Base-by-base conservation (phyloP, 169 alveolate species). In the Besnoitia besnoiti region DNA sequence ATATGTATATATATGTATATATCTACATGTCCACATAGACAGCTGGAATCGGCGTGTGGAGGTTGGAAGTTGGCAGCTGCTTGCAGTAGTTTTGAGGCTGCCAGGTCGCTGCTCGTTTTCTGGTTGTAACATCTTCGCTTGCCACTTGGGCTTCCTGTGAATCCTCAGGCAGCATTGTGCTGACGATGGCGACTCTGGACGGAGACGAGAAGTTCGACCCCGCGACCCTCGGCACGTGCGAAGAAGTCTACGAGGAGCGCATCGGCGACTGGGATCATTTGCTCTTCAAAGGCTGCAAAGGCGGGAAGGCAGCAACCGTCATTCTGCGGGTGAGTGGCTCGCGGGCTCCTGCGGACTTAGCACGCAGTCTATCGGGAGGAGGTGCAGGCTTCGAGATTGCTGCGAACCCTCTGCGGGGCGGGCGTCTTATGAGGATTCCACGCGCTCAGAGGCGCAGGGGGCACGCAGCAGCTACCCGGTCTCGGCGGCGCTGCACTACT, bases 241-340 rank as follows among this genome's bases (percentile, higher is more conserved):
- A 96, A 82, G 98, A 97, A 94, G 98, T 97, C 27, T 93, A 95
- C 51, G 99, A 99, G 96, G 99, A 98, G 93, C 97, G 99, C 21
- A 98, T 99, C 5, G 99, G 99, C 24, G 99, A 99, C 95, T 96
- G 98, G 95, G 99, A 99, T 95, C 98, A 97, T 90, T 96, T 99
- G 82, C 98, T 99, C 97, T 97, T 99, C 95, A 98, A 98, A 94
- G 99, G 99, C 39, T 96, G 99, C 91, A 94, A 96, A 96, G 96
- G 96, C 94, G 46, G 95, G 96, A 95, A 89, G 92, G 95, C 94
- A 37, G 39, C 91, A 14, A 84, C 94, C 33, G n/a, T 96, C 89
- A 67, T 85, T 50, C 90, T 94, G 46, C 88, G 96, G 75, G 94
- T 73, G 42, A 19, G 91, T 76, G 14, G 5, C 42, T 39, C n/a